These are phyloP conservation scores for Mikania micrantha DNA, from an alignment of 129 eudicot species.

Conservation along the genomic window DNA sequence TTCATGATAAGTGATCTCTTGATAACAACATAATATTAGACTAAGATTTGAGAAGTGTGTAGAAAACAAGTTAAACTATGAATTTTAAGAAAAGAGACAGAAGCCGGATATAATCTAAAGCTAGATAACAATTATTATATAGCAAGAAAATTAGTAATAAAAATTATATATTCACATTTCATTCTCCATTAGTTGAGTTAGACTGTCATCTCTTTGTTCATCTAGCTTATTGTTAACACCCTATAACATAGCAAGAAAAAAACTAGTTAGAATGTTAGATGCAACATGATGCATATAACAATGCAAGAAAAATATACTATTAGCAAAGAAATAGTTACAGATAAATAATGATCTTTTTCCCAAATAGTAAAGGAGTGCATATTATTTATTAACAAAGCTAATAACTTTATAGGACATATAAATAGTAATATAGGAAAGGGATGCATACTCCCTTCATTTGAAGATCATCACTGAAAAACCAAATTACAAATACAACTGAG, in stretches of 20 bases:
- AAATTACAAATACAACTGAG: neutral
- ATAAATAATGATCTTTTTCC: neutral
- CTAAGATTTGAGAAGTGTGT: too few species aligned
- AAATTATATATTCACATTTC: constrained; percentile 77
- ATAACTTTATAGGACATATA: neutral
- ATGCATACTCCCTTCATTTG: neutral
- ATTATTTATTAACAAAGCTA: neutral
- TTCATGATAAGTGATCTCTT: too few species aligned
- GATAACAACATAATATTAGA: too few species aligned
- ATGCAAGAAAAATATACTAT: neutral
- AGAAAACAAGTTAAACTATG: too few species aligned
- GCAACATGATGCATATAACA: too few species aligned
- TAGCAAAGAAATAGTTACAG: neutral
- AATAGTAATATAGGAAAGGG: neutral
- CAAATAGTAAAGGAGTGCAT: neutral
- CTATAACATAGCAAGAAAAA: constrained; percentile 33
- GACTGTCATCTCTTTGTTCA: constrained; percentile 83
- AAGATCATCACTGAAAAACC: neutral
- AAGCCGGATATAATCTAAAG: too few species aligned
- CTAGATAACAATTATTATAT: too few species aligned
- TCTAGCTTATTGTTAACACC: constrained; percentile 88
- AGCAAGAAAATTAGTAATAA: too few species aligned
- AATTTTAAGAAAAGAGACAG: too few species aligned
- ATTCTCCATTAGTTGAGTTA: constrained; percentile 84
- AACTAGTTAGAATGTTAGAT: too few species aligned